Evolutionary conservation across 352 stramenopile species (phyloP).

Genomic region (Phytopythium montanum): DNA sequence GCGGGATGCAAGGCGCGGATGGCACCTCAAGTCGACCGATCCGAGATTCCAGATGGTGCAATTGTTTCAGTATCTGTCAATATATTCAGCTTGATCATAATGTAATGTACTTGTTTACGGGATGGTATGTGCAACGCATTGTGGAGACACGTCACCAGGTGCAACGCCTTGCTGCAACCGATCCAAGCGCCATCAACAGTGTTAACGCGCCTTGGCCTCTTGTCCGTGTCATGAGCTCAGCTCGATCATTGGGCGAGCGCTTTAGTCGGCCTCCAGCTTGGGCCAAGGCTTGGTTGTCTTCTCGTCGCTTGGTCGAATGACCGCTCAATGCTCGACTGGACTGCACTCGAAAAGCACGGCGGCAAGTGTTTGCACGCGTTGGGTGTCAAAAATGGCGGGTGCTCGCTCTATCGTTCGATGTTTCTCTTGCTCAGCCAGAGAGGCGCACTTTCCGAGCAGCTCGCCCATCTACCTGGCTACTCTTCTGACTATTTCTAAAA

Average conservation of each 20-base stretch:
- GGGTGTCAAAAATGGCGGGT: not conserved
- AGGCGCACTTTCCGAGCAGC: not conserved
- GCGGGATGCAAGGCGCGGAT: not conserved
- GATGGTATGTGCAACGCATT: not conserved
- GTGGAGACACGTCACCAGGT: not conserved
- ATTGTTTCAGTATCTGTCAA: not conserved
- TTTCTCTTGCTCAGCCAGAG: not conserved
- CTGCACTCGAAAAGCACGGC: too few relatives aligned
- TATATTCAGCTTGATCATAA: not conserved
- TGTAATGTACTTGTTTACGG: not conserved
- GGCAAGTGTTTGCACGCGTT: not conserved
- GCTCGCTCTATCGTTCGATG: not conserved
- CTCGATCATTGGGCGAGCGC: too few relatives aligned
- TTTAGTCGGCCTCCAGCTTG: too few relatives aligned
- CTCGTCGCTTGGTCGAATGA: too few relatives aligned
- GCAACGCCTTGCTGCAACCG: not conserved
- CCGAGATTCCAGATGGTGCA: conserved; percentile 1
- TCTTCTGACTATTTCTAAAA: conserved; percentile 1
- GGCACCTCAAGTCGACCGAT: not conserved
- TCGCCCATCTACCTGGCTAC: conserved; percentile 4
- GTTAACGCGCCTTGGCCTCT: too few relatives aligned
- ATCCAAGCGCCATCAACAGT: not conserved
- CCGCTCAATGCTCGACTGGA: too few relatives aligned
- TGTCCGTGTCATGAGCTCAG: too few relatives aligned
- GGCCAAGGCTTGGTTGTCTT: too few relatives aligned